Base-by-base conservation (phyloP, 129 eudicot genomes). In the Chrysanthemum makinoi region DNA sequence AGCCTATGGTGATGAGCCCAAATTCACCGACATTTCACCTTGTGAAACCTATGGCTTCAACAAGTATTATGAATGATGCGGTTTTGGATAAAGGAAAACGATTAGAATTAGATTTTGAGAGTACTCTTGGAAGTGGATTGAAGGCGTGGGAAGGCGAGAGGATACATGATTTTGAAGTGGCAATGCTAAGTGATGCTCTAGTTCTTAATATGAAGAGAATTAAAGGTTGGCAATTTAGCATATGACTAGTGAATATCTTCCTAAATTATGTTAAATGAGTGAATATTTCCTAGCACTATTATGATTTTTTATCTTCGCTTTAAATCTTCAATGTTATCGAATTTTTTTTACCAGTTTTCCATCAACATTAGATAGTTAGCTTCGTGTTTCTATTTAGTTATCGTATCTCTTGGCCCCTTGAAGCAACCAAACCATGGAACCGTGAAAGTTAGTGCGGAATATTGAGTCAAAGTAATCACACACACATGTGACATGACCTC, bases 161-260 rank as follows among this genome's bases (percentile, higher is more conserved):
- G 83, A 94, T 90, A 78, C 97, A 90, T 64, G 99, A 95, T 55
- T 93, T 77, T 95, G 95, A 73, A 82, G 84, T 75, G 96, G 96
- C 1, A 83, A 69, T 52, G 66, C 85, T 62, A 70, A 70, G 67
- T 77, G 80, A 76, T 76, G 49, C 9, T 24, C n/a, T 60, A 19
- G 70, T 69, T 77, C 19, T 52, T 77, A 69, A 35, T 70, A 66
- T 75, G 51, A 49, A 58, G 74, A 67, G 62, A 61, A 60, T 68
- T 33, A 50, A 55, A 43, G 52, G 63, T 39, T 77, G 62, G 75
- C n/a, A 12, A 10, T 70, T 53, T 52, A 50, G 55, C 43, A 63
- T 50, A 39, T 39, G 1, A n/a, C 18, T 22, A 68, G 22, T 39
- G 70, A 17, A 77, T 18, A 53, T 62, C 20, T 63, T 77, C 15